phyloP scores from a whole-genome alignment of 164 flowering plant species.

The Buxus sempervirens region DNA sequence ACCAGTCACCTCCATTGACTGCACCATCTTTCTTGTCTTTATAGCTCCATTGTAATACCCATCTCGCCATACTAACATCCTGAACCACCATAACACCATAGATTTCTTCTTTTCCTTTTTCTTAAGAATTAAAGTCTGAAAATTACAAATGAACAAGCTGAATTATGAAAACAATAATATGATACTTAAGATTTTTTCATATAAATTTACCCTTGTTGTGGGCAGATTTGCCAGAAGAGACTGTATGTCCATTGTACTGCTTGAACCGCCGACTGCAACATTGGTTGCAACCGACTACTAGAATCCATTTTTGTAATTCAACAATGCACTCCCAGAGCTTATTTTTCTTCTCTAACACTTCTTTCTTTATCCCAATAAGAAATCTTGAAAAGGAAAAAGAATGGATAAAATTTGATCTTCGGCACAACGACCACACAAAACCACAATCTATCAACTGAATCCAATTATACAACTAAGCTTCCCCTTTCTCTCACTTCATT shows the following conservation, averaged over 20 bases:
- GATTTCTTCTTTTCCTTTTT: too few species aligned
- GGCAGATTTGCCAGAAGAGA: constrained; percentile 83
- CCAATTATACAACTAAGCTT: too few species aligned
- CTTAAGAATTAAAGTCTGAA: too few species aligned
- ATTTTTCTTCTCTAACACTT: too few species aligned
- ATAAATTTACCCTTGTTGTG: constrained; percentile 71
- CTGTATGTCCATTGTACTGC: constrained; percentile 88
- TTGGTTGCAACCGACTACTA: constrained; percentile 44
- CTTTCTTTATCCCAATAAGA: too few species aligned
- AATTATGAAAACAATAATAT: too few species aligned
- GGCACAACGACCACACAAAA: too few species aligned
- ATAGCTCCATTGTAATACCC: constrained; percentile 97
- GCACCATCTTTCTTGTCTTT: constrained; percentile 92
- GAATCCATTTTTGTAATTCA: constrained; percentile 27
- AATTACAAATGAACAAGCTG: background rate
- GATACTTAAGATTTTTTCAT: background rate
- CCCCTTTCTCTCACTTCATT: too few species aligned
- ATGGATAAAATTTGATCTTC: too few species aligned
- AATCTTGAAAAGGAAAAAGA: too few species aligned
- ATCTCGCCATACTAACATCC: constrained; percentile 82
- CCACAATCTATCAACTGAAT: too few species aligned
- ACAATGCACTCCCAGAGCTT: too few species aligned
- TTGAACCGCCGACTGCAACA: constrained; percentile 81
- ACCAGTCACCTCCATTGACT: constrained; percentile 77
- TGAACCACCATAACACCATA: constrained; percentile 9